Evolutionary conservation across 306 rosid species (phyloP).

Genomic region (Sphenostylis stenocarpa): DNA sequence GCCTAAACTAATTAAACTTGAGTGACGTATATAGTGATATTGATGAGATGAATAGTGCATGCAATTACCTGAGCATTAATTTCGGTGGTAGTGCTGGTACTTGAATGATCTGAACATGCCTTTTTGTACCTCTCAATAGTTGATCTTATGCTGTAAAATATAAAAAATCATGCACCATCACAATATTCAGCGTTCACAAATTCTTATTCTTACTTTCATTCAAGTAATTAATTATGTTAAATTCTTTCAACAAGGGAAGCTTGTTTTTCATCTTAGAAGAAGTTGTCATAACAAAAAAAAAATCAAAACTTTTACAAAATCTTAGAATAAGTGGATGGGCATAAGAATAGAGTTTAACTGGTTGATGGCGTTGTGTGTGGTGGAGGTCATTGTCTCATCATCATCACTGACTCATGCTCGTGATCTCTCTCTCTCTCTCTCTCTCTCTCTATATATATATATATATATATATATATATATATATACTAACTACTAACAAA

Average conservation of each 20-base stretch:
- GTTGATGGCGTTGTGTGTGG: no score
- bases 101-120: constrained; percentile 72
- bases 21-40: background rate
- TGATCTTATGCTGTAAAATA: constrained; percentile 57
- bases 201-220: background rate
- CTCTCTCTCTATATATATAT: no score
- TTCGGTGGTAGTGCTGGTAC: constrained; percentile 63
- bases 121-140: constrained; percentile 92
- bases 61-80: constrained; percentile 77
- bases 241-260: background rate
- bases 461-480: no score
- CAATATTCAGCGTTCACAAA: background rate
- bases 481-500: no score
- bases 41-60: background rate
- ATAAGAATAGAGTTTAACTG: background rate
- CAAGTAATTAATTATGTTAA: background rate
- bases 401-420: background rate
- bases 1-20: background rate
- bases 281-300: no score
- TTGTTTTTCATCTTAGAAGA: no score
- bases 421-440: no score
- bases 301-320: no score
- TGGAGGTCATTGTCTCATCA: background rate
- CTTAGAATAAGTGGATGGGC: background rate
- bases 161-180: background rate